Conservation (phyloP, 1,139 yeast genomes). For the Scheffersomyces segobiensis region DNA sequence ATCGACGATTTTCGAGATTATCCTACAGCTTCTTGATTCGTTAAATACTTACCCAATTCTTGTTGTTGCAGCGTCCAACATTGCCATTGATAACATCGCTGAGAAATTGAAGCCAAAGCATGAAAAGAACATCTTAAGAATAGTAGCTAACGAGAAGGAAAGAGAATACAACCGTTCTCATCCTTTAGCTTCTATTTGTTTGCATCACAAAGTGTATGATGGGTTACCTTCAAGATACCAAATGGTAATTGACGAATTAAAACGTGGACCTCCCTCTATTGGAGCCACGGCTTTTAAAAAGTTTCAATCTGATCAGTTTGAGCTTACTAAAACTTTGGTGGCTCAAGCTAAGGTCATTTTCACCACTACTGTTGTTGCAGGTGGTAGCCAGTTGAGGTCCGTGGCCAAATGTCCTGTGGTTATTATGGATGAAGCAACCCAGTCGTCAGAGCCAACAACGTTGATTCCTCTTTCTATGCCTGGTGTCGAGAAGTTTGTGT, state of each 20-base stretch:
- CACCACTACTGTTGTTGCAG: conserved; percentile 72
- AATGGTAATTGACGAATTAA: conserved; percentile 43
- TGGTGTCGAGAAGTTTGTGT: conserved; percentile 65
- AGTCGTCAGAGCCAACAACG: conserved; percentile 70
- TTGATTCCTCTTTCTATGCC: conserved; percentile 69
- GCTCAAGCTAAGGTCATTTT: conserved; percentile 69
- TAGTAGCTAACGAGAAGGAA: conserved; percentile 62
- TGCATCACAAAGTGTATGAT: conserved; percentile 59
- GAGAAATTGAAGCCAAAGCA: conserved; percentile 58
- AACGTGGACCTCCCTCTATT: conserved; percentile 34
- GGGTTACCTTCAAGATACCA: conserved; percentile 47
- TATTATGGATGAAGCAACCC: conserved; percentile 48
- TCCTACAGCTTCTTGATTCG: conserved; percentile 57
- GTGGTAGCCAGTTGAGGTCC: conserved; percentile 61
- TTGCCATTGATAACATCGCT: conserved; percentile 76
- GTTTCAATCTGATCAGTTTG: conserved; percentile 42
- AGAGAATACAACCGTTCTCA: conserved; percentile 57
- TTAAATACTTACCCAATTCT: conserved; percentile 62
- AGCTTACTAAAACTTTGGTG: conserved; percentile 49
- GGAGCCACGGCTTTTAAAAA: conserved; percentile 49
- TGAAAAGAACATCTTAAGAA: conserved; percentile 56
- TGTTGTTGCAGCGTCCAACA: conserved; percentile 75
- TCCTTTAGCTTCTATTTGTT: conserved; percentile 57
- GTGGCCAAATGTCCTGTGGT: conserved; percentile 63
- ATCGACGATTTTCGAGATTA: conserved; percentile 64